These are phyloP conservation scores for Mycena galericulata DNA, from an alignment of 768 basidiomycete species.

Conservation along the genomic window DNA sequence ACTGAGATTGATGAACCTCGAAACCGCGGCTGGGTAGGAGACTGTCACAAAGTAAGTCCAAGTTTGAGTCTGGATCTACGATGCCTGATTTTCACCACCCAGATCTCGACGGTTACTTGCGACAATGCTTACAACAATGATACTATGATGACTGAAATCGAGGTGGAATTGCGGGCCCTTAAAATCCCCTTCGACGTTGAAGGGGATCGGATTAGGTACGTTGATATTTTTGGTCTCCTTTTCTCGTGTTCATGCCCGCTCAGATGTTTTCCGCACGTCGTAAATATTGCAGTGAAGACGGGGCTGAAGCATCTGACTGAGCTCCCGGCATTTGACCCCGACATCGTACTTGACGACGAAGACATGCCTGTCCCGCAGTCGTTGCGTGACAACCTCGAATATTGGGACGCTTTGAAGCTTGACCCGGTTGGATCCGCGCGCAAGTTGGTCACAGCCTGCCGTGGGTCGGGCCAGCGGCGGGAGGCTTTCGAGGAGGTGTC, in stretches of 20 bases:
- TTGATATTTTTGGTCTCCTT: background rate
- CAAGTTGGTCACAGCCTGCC: conserved; percentile 25
- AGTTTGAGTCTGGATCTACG: background rate
- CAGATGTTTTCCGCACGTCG: conserved; percentile 37
- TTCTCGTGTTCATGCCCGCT: background rate
- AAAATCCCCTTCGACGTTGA: conserved; percentile 32
- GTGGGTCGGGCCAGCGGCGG: conserved; percentile 30
- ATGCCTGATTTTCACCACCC: background rate
- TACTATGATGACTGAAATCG: background rate
- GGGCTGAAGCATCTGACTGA: conserved; percentile 26
- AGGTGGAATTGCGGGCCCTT: background rate
- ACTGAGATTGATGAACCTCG: no score
- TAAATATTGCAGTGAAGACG: conserved; percentile 34
- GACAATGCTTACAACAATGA: conserved; percentile 8
- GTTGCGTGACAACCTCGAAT: background rate
- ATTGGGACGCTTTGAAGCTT: background rate
- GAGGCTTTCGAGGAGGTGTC: conserved; percentile 17
- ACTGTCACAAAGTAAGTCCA: no score
- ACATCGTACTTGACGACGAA: background rate
- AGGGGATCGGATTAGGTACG: conserved; percentile 32
- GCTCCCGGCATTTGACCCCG: background rate
- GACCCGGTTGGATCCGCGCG: background rate
- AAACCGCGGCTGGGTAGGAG: no score
- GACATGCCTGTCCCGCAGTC: background rate
- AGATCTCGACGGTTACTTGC: background rate